Percentiles rank a stretch among this genome's conserved stretches.
Evolutionary conservation across 257 asterid genomes (phyloP).

Genomic region (Nicotiana otophora): DNA sequence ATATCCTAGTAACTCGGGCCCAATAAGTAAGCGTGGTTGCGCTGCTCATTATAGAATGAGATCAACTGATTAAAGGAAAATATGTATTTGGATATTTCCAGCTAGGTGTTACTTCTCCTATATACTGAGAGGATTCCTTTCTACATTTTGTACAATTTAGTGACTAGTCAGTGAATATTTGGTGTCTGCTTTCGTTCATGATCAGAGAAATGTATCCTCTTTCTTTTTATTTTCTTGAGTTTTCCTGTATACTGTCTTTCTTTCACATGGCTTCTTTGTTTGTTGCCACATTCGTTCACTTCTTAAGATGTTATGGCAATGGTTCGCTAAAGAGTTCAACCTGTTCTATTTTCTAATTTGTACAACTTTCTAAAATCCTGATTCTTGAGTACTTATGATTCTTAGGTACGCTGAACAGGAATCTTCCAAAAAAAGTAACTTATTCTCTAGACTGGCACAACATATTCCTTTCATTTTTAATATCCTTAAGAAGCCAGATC

Average conservation of each 20-base stretch:
- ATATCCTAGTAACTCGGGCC: no score
- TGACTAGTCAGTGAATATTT: background rate
- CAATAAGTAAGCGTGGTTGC: background rate
- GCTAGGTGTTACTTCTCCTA: background rate
- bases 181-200: background rate
- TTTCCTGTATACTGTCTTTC: background rate
- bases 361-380: background rate
- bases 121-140: background rate
- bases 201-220: background rate
- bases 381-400: slow-evolving; percentile 22
- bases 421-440: slow-evolving; percentile 52
- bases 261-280: background rate
- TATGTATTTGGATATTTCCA: background rate
- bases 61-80: background rate
- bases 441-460: slow-evolving; percentile 66
- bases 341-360: background rate
- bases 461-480: slow-evolving; percentile 77
- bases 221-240: background rate
- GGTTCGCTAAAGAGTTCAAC: background rate
- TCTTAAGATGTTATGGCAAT: background rate
- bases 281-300: background rate
- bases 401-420: slow-evolving; percentile 37
- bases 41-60: background rate
- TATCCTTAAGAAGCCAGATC: slow-evolving; percentile 60
- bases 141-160: background rate